Percentiles rank a stretch among this genome's conserved stretches.
Evolutionary conservation across 176 grass and related monocot species (phyloP).

Genomic region (Paspalum vaginatum): DNA sequence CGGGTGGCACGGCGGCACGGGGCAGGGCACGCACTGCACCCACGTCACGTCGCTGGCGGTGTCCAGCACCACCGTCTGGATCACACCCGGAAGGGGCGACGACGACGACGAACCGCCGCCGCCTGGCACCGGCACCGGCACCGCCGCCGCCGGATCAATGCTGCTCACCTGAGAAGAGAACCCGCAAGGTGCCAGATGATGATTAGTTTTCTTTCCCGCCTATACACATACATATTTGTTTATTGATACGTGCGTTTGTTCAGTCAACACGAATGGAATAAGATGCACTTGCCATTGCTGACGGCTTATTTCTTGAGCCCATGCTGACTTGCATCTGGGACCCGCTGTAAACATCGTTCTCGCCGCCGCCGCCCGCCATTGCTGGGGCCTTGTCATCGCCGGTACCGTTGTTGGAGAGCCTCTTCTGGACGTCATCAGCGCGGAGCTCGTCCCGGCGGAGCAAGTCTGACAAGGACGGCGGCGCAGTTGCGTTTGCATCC

Average conservation of each 20-base stretch:
- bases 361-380: neutral
- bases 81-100: neutral
- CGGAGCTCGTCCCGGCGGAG: constrained; percentile 46
- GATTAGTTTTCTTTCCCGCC: too few species aligned
- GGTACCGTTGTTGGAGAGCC: neutral
- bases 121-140: constrained; percentile 28
- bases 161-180: too few species aligned
- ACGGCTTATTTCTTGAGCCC: too few species aligned
- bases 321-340: too few species aligned
- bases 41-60: constrained; percentile 65
- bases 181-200: too few species aligned
- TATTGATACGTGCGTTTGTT: too few species aligned
- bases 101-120: constrained; percentile 9
- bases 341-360: neutral
- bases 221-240: too few species aligned
- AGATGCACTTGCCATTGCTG: too few species aligned
- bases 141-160: neutral
- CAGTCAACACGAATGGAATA: too few species aligned
- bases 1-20: neutral
- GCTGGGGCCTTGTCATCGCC: neutral
- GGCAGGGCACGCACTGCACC: constrained; percentile 52
- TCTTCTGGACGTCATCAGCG: constrained; percentile 33
- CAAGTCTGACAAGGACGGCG: constrained; percentile 12
- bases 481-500: neutral
- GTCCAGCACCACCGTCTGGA: constrained; percentile 43